Evolutionary conservation across 2,329 filamentous ascomycete genomes (phyloP).

Genomic region (Dryadomyces quercivorus): DNA sequence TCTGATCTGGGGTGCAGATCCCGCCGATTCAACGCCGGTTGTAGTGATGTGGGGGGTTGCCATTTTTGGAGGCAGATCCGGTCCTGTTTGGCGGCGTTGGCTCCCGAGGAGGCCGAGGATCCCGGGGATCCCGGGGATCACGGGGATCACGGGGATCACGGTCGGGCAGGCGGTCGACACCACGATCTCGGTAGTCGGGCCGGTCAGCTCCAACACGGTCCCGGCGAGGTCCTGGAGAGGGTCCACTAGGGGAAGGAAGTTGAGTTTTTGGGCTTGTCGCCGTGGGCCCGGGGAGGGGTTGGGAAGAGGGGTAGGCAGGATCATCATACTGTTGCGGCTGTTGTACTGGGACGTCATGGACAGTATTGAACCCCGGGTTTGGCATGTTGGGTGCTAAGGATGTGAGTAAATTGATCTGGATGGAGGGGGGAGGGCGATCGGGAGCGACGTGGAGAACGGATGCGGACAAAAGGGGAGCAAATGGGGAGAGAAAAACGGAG

Average conservation of each 20-base stretch:
- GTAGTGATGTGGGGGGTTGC: background rate
- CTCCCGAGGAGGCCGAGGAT: slow-evolving; percentile 2
- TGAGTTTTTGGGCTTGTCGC: slow-evolving; percentile 9
- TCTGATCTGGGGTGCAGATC: background rate
- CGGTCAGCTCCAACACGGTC: slow-evolving; percentile 8
- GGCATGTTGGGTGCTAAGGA: slow-evolving; percentile 29
- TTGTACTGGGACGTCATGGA: slow-evolving; percentile 20
- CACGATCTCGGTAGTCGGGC: slow-evolving; percentile 6
- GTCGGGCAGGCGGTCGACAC: slow-evolving; percentile 3
- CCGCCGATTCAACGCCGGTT: slow-evolving; percentile 5
- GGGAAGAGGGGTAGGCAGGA: slow-evolving; percentile 8
- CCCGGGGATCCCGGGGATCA: too few species aligned
- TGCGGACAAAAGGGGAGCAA: background rate
- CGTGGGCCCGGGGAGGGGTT: slow-evolving; percentile 7
- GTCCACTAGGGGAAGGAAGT: slow-evolving; percentile 10
- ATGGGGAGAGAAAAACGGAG: background rate
- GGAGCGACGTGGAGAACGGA: background rate
- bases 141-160: slow-evolving; percentile 2
- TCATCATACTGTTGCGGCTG: slow-evolving; percentile 34
- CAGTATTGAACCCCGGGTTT: slow-evolving; percentile 23
- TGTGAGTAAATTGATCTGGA: slow-evolving; percentile 15
- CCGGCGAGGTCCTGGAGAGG: slow-evolving; percentile 5
- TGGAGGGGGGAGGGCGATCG: too few species aligned
- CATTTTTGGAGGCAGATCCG: slow-evolving; percentile 5
- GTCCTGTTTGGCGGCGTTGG: slow-evolving; percentile 10